Evolutionary conservation across 2,329 filamentous ascomycete genomes (phyloP).

Genomic region (Dothistroma septosporum): DNA sequence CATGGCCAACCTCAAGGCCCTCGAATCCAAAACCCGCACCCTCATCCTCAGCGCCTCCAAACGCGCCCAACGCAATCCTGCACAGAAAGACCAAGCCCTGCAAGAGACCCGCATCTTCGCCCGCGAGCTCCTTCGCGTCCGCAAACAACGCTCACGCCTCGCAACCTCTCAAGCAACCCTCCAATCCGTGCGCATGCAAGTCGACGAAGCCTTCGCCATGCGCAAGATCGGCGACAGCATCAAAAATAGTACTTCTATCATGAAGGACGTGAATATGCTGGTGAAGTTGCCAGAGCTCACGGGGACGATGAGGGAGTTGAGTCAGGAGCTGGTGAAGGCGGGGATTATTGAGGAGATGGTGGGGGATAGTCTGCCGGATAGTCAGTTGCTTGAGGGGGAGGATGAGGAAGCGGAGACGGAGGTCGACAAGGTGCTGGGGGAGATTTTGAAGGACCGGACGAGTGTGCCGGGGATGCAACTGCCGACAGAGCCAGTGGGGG

Average conservation of each 20-base stretch:
- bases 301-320: conserved; percentile 83
- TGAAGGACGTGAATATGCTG: conserved; percentile 91
- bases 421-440: conserved; percentile 87
- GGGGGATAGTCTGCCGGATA: conserved; percentile 73
- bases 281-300: conserved; percentile 81
- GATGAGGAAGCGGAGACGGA: conserved; percentile 75
- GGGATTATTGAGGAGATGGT: conserved; percentile 99
- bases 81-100: conserved; percentile 71
- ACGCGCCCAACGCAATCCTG: conserved; percentile 74
- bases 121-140: conserved; percentile 75
- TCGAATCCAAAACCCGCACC: conserved; percentile 79
- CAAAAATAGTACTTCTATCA: conserved; percentile 78
- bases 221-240: conserved; percentile 95
- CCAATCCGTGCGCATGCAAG: conserved; percentile 91
- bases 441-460: conserved; percentile 80
- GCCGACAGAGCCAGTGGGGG: conserved; percentile 49
- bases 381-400: conserved; percentile 65
- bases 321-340: conserved; percentile 83
- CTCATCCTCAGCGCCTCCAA: conserved; percentile 79
- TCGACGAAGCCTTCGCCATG: conserved; percentile 92
- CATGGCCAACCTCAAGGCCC: conserved; percentile 70
- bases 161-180: conserved; percentile 88
- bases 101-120: conserved; percentile 85
- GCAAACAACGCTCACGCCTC: conserved; percentile 69
- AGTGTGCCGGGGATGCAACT: conserved; percentile 55